Percentiles rank a stretch among this genome's conserved stretches.
phyloP scores from a whole-genome alignment of 2,329 filamentous ascomycete genomes.

The Neonectria magnoliae region DNA sequence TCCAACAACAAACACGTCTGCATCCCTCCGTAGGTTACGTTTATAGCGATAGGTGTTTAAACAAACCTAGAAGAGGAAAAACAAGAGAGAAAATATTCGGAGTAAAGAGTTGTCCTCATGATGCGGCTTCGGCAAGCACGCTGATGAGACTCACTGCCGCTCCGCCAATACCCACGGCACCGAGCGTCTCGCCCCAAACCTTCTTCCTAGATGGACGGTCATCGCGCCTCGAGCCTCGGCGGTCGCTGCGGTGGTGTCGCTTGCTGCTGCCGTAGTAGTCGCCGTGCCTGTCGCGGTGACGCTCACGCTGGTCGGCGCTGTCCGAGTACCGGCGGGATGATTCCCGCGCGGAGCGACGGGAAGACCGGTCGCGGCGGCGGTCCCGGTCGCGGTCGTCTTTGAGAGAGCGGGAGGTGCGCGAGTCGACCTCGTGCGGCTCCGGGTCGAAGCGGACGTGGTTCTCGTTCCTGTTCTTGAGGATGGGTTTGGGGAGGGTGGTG shows the following conservation, averaged over 20 bases:
- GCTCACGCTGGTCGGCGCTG: conserved; percentile 30
- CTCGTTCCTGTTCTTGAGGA: conserved; percentile 69
- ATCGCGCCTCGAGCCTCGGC: conserved; percentile 50
- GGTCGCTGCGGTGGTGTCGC: conserved; percentile 52
- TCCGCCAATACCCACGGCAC: conserved; percentile 68
- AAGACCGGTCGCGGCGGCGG: conserved; percentile 27
- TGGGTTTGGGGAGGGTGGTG: conserved; percentile 61
- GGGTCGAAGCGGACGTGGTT: conserved; percentile 66
- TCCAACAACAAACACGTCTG: conserved; percentile 18
- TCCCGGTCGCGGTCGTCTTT: conserved; percentile 47
- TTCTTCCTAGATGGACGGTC: conserved; percentile 54
- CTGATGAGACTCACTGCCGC: conserved; percentile 68
- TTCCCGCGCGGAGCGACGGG: conserved; percentile 19
- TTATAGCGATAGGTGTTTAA: conserved; percentile 8
- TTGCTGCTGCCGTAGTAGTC: conserved; percentile 47
- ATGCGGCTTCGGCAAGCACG: conserved; percentile 67
- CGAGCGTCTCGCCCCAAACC: conserved; percentile 63
- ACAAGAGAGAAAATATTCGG: conserved; percentile 2
- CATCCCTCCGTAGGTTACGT: background rate
- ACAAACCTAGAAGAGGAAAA: background rate
- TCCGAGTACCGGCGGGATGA: conserved; percentile 44
- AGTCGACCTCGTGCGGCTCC: conserved; percentile 57
- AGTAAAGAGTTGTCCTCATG: conserved; percentile 5
- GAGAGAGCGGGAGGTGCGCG: conserved; percentile 41
- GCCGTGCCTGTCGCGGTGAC: conserved; percentile 45